Conservation (phyloP, 805 yeast species). For the Brettanomyces anomalus region DNA sequence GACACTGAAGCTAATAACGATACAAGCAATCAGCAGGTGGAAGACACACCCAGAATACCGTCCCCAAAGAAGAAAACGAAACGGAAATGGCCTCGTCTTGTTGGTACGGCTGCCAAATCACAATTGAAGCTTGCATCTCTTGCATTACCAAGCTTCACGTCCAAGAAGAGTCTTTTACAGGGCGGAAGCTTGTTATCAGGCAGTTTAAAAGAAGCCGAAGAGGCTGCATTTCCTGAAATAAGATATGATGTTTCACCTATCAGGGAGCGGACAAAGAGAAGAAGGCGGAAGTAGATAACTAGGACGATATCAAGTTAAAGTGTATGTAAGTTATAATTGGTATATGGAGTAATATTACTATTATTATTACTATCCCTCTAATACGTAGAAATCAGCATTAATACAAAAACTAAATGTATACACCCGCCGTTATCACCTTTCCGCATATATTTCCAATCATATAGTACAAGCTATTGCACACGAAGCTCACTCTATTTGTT, state of each 20-base stretch:
- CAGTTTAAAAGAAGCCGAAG: neutral
- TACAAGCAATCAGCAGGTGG: conserved; percentile 6
- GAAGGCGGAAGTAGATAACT: neutral
- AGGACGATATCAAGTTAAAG: too few species aligned
- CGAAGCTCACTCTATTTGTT: neutral
- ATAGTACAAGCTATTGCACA: neutral
- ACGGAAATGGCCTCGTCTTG: conserved; percentile 38
- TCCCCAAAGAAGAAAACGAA: conserved; percentile 43
- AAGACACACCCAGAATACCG: conserved; percentile 32
- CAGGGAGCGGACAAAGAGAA: neutral
- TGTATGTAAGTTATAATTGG: too few species aligned
- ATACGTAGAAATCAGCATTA: too few species aligned
- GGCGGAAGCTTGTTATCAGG: too few species aligned
- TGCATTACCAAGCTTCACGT: neutral
- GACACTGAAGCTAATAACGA: neutral
- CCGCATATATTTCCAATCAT: neutral
- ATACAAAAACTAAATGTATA: neutral
- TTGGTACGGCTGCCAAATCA: conserved; percentile 33
- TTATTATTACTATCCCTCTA: too few species aligned
- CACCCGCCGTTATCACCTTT: too few species aligned
- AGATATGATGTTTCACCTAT: neutral
- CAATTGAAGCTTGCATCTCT: conserved; percentile 15
- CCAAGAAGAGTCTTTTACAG: neutral
- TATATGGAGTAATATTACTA: too few species aligned
- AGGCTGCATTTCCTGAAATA: neutral